Evolutionary conservation across 2,329 filamentous ascomycete species (phyloP).

Genomic region (Thyridium curvatum): DNA sequence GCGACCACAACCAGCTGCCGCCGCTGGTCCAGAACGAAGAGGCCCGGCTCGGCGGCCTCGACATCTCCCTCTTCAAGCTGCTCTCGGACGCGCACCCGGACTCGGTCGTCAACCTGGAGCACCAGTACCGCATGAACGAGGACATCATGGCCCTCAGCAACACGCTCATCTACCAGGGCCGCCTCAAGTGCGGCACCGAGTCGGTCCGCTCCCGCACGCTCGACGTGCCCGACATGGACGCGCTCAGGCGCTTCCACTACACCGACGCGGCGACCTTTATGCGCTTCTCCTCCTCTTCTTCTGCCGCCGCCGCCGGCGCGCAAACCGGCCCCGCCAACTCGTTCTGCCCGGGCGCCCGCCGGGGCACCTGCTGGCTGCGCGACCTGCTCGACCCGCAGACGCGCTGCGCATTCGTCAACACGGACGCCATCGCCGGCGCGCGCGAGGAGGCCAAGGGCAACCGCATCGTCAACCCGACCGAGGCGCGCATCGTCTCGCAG

Average conservation of each 20-base stretch:
- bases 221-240: constrained; percentile 58
- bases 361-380: constrained; percentile 66
- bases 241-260: constrained; percentile 54
- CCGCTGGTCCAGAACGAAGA: constrained; percentile 90
- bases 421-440: constrained; percentile 61
- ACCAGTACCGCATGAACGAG: constrained; percentile 97
- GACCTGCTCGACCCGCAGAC: constrained; percentile 62
- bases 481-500: constrained; percentile 71
- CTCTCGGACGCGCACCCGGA: constrained; percentile 82
- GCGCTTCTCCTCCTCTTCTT: too few relatives aligned
- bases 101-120: constrained; percentile 85
- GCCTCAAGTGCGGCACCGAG: constrained; percentile 80
- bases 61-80: constrained; percentile 89
- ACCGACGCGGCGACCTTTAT: constrained; percentile 40
- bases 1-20: constrained; percentile 93
- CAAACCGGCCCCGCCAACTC: constrained; percentile 32
- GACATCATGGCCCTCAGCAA: constrained; percentile 96
- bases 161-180: constrained; percentile 84
- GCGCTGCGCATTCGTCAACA: constrained; percentile 85
- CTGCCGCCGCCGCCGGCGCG: too few relatives aligned
- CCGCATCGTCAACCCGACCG: constrained; percentile 81
- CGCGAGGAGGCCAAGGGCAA: constrained; percentile 73
- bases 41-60: constrained; percentile 77
- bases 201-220: constrained; percentile 66
- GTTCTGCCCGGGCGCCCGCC: constrained; percentile 32